Base-by-base conservation (phyloP, 495 filamentous ascomycete genomes). In the Acidomyces sp. region DNA sequence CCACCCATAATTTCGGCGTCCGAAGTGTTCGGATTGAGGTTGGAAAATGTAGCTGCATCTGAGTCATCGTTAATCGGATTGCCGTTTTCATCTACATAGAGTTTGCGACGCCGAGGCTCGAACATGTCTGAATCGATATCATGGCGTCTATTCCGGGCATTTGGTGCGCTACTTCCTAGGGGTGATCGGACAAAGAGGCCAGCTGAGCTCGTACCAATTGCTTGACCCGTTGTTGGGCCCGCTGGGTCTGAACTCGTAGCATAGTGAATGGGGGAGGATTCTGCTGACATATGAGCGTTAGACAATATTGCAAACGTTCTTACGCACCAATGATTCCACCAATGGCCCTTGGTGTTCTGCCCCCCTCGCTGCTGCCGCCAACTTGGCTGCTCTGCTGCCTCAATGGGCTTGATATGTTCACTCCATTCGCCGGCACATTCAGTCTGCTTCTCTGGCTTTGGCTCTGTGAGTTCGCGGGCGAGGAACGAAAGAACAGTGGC, bases 201-300 rank as follows among this genome's bases (percentile, higher is more conserved):
- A 54, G 84, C 92, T 64, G 81, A 85, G 41, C 81, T 80, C 55
- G 81, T 71, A 27, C 77, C 75, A 49, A 42, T 18, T 10, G 74
- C 74, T 39, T 71, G 73, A 43, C 66, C 67, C 18, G 28, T 18
- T 0, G 43, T 18, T 15, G 54, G 55, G 41, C 75, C 71, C 15
- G 73, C 74, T 2, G 85, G 84, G 55, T 83, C 90, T 23, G 86
- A 90, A 55, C 82, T 92, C 33, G 86, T 72, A 21, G 78, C 79
- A 52, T 93, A 95, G 48, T 77, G 77, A 49, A 95, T 84, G 1
- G 86, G 86, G 6, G 86, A 95, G 0, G 86, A 95, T 49, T 86
- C 86, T 92, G 39, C 35, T 17, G 41, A 3, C 6, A 4, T 28
- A 23, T 43, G 26, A 33, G 40, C 25, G 18, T 23, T 26, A n/a